These are phyloP conservation scores for Citrullus mucosospermus DNA, from an alignment of 306 rosid genomes.

Conservation along the genomic window DNA sequence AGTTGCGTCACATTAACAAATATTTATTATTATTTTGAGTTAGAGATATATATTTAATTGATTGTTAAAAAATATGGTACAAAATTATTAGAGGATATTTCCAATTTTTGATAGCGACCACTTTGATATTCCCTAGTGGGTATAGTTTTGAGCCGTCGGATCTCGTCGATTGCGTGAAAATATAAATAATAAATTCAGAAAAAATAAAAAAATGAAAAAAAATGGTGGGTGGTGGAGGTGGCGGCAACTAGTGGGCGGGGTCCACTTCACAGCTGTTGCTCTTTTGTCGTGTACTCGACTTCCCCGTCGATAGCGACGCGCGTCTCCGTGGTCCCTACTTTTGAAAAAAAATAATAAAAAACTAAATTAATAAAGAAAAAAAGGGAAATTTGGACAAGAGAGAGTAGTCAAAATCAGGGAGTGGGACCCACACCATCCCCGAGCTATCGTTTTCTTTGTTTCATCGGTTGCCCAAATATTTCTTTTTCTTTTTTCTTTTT, in stretches of 20 bases:
- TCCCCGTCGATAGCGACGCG: background rate
- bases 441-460: background rate
- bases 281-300: background rate
- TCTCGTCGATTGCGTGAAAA: background rate
- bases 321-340: background rate
- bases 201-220: background rate
- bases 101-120: background rate
- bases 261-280: background rate
- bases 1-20: no score
- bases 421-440: background rate
- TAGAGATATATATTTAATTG: no score
- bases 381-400: background rate
- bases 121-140: background rate
- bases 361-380: no score
- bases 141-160: background rate
- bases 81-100: background rate
- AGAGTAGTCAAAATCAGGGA: background rate
- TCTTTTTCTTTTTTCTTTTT: background rate
- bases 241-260: slow-evolving; percentile 8
- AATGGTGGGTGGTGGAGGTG: background rate
- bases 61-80: background rate
- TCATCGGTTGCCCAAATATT: background rate
- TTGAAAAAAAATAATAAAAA: no score
- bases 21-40: no score
- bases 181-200: background rate